Evolutionary conservation across 208 protist genomes (phyloP).

Genomic region (Leishmania arabica): DNA sequence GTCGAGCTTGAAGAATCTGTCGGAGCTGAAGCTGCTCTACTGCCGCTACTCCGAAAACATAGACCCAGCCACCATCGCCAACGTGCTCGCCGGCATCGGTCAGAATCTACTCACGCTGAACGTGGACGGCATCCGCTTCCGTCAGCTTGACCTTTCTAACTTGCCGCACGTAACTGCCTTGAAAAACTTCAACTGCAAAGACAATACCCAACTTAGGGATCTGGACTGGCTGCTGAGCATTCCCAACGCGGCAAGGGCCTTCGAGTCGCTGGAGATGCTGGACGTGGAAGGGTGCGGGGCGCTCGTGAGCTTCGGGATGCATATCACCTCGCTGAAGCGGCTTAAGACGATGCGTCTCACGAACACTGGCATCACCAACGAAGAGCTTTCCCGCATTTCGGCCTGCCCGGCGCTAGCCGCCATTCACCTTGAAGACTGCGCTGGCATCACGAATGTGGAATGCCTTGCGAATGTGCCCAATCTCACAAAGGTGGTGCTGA

Average conservation of each 20-base stretch:
- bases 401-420: conserved; percentile 31
- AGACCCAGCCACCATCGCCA: conserved; percentile 40
- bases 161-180: conserved; percentile 38
- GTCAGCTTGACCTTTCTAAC: conserved; percentile 32
- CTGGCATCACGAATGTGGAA: conserved; percentile 34
- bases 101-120: conserved; percentile 66
- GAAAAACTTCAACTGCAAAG: conserved; percentile 74
- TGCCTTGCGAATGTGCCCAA: conserved; percentile 38
- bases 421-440: conserved; percentile 54
- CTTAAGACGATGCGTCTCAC: conserved; percentile 56
- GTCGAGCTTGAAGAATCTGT: conserved; percentile 41
- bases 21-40: conserved; percentile 74
- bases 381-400: conserved; percentile 33
- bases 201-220: conserved; percentile 52
- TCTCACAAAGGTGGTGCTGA: conserved; percentile 44
- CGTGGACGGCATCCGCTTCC: conserved; percentile 67
- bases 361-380: conserved; percentile 39
- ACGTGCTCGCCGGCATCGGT: conserved; percentile 49
- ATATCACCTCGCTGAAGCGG: conserved; percentile 35
- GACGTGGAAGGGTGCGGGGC: conserved; percentile 57
- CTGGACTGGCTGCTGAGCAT: conserved; percentile 46
- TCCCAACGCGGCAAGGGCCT: conserved; percentile 15
- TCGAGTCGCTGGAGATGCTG: conserved; percentile 55
- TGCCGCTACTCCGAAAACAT: conserved; percentile 80
- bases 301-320: conserved; percentile 30